Evolutionary conservation across 2,329 filamentous ascomycete genomes (phyloP).

Genomic region (Monosporascus sp.): DNA sequence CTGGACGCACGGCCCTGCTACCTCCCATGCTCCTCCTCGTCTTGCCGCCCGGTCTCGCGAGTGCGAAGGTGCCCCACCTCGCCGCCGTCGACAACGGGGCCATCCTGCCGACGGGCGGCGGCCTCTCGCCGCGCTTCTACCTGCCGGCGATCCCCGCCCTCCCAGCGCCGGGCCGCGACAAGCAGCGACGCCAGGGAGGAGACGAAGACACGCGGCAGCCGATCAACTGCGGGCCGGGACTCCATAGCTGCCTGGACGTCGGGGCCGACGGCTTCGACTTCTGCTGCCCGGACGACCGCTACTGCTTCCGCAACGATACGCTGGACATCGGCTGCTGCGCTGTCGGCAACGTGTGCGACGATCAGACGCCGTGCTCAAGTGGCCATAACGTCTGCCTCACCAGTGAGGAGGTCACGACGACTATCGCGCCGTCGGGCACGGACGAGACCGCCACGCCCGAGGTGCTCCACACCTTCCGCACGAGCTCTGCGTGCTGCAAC

Average conservation of each 20-base stretch:
- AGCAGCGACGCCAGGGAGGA: neutral
- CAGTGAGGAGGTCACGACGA: slow-evolving; percentile 8
- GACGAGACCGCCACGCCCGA: neutral
- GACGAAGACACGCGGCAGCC: neutral
- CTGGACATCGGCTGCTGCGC: slow-evolving; percentile 18
- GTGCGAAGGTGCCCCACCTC: neutral
- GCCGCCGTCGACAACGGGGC: neutral
- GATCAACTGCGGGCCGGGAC: slow-evolving; percentile 7
- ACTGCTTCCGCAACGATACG: slow-evolving; percentile 16
- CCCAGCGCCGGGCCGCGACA: neutral
- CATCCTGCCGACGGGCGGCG: neutral
- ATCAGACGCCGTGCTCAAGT: slow-evolving; percentile 9
- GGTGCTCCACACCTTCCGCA: slow-evolving; percentile 1
- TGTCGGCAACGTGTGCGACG: slow-evolving; percentile 11
- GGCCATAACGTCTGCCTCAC: slow-evolving; percentile 12
- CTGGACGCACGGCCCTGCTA: neutral
- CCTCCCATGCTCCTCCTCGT: neutral
- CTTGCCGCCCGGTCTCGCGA: neutral
- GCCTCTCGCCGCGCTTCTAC: neutral
- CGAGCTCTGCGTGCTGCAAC: slow-evolving; percentile 12
- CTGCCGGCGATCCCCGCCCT: neutral
- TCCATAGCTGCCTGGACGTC: slow-evolving; percentile 18
- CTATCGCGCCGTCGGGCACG: neutral
- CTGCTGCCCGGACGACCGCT: slow-evolving; percentile 20
- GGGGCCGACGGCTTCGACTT: slow-evolving; percentile 1